phyloP scores from a whole-genome alignment of 805 yeast species.

The Sugiyamaella marilandica region DNA sequence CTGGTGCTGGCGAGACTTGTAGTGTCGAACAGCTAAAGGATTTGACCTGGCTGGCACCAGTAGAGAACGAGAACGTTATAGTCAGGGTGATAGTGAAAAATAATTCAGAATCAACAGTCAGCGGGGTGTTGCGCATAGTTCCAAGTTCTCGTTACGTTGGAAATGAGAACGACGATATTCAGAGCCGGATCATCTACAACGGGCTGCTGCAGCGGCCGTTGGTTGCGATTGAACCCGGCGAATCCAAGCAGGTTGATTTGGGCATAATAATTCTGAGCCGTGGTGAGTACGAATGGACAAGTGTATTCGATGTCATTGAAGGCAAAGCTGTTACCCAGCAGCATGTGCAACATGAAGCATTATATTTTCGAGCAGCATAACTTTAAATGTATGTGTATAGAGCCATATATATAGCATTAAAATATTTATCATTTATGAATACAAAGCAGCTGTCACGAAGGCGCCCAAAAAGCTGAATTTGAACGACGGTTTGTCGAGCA shows the following conservation, averaged over 20 bases:
- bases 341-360: constrained; percentile 19
- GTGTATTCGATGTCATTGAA: constrained; percentile 45
- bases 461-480: constrained; percentile 48
- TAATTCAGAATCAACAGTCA: constrained; percentile 34
- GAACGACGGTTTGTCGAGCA: constrained; percentile 45
- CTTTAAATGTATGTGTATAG: not conserved
- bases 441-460: constrained; percentile 31
- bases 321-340: constrained; percentile 22
- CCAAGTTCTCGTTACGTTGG: constrained; percentile 32
- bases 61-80: constrained; percentile 45
- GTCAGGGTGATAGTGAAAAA: constrained; percentile 50
- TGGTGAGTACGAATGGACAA: constrained; percentile 83
- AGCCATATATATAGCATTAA: not conserved
- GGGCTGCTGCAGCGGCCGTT: constrained; percentile 65
- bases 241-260: constrained; percentile 39
- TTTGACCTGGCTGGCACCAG: constrained; percentile 12
- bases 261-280: constrained; percentile 63
- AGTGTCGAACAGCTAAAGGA: constrained; percentile 29
- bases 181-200: constrained; percentile 59
- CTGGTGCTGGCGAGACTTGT: not conserved
- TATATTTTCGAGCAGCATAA: constrained; percentile 19
- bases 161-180: constrained; percentile 36
- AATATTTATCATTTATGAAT: constrained; percentile 20
- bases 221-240: constrained; percentile 42
- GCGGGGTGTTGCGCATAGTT: constrained; percentile 59